Percentiles rank a stretch among this genome's conserved stretches.
Evolutionary conservation across 2,329 filamentous ascomycete species (phyloP).

Genomic region (Arthrinium puccinioides): DNA sequence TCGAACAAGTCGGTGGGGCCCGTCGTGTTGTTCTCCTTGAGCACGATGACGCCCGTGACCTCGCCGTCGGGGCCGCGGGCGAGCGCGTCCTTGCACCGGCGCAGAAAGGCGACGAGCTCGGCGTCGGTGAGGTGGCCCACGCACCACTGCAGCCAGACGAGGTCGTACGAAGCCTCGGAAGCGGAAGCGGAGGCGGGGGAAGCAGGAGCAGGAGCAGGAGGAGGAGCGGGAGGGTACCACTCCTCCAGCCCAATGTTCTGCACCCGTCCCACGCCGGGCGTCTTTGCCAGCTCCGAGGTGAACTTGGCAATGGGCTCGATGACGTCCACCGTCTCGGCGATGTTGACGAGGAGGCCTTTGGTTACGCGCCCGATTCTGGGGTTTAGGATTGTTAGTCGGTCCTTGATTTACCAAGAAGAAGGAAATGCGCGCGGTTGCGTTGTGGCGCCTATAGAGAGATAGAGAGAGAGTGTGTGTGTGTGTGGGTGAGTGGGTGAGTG

Average conservation of each 20-base stretch:
- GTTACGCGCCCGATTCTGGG: constrained; percentile 75
- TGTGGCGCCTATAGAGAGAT: neutral
- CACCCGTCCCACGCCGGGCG: constrained; percentile 53
- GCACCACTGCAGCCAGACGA: constrained; percentile 92
- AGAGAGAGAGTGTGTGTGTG: neutral
- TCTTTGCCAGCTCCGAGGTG: constrained; percentile 52
- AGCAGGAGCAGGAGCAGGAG: constrained; percentile 31
- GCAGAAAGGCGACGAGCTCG: constrained; percentile 61
- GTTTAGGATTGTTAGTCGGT: constrained; percentile 1
- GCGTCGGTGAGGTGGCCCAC: constrained; percentile 71
- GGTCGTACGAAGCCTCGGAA: constrained; percentile 52
- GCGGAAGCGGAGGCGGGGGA: constrained; percentile 28
- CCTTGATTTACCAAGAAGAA: neutral
- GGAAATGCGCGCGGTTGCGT: no score
- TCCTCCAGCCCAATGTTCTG: constrained; percentile 68
- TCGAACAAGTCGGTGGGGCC: constrained; percentile 63
- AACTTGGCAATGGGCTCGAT: constrained; percentile 84
- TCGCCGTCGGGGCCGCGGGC: constrained; percentile 20
- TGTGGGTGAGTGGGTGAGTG: neutral
- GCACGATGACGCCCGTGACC: constrained; percentile 49
- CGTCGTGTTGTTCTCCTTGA: constrained; percentile 73
- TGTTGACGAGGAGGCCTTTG: constrained; percentile 60
- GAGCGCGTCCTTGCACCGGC: constrained; percentile 44
- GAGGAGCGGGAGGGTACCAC: constrained; percentile 45
- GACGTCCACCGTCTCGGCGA: constrained; percentile 69